Base-by-base conservation (phyloP, 306 rosid species). In the Prunus davidiana region DNA sequence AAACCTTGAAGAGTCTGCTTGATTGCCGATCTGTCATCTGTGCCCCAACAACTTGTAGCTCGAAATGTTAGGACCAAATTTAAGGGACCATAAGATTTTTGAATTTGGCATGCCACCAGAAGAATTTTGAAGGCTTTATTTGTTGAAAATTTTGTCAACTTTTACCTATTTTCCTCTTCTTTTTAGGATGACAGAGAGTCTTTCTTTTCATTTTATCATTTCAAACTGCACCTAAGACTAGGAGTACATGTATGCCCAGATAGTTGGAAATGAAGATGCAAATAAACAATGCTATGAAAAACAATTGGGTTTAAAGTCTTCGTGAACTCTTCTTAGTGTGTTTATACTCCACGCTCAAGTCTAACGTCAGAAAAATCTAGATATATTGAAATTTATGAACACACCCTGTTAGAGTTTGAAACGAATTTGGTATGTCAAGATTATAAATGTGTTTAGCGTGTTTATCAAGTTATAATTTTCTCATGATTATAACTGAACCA, bases 401-500 rank as follows among this genome's bases (percentile, higher is more conserved):
- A 20, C 25, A 8, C 12, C 1, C 0, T 34, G 2, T 1, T 38
- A 1, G 2, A 2, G 10, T 38, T 38, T 0, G 43, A 38, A 38
- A 7, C 9, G 2, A 38, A 7, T 38, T 38, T 38, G 0, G 10
- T 7, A 38, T 6, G 43, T 38, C 43, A 54, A 69, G 9, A 46
- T 56, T 69, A 45, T 45, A 51, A 34, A 3, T 72, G 43, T 8
- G 5, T 3, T 6, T n/a, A 71, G 32, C 9, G 51, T 3, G 9
- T 58, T 45, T 38, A 4, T 24, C 2, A 15, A 12, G 58, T 60
- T 25, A 10, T 20, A 16, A 12, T 60, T 27, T 19, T 25, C n/a
- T 25, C 64, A 61, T 78, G 71, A 69, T 77, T 43, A 24, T 55
- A 57, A 38, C 34, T 77, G 77, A 78, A 80, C 78, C 46, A 73